Percentiles rank a stretch among this genome's conserved stretches.
phyloP scores from a whole-genome alignment of 2,329 filamentous ascomycete species.

The Parasarocladium wereldwijsianum region DNA sequence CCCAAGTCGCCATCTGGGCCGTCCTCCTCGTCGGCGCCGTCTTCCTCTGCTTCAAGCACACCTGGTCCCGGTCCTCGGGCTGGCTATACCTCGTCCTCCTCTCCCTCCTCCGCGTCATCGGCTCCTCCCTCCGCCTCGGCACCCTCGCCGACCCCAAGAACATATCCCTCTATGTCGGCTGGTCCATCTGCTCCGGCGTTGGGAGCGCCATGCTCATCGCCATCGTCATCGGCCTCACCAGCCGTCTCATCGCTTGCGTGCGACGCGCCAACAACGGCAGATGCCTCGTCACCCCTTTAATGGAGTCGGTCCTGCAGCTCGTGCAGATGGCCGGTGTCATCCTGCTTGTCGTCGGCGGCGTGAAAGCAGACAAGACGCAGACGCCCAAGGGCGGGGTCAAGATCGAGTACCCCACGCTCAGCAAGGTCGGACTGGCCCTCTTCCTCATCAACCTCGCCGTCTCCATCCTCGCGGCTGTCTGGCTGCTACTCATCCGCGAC shows the following conservation, averaged over 20 bases:
- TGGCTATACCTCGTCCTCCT: slow-evolving; percentile 47
- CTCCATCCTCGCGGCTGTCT: slow-evolving; percentile 21
- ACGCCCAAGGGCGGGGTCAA: slow-evolving; percentile 9
- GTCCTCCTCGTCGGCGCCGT: slow-evolving; percentile 15
- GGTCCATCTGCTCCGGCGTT: slow-evolving; percentile 16
- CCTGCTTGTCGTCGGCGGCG: slow-evolving; percentile 18
- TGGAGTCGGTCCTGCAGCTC: slow-evolving; percentile 21
- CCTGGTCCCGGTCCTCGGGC: slow-evolving; percentile 44
- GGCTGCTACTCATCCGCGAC: slow-evolving; percentile 20
- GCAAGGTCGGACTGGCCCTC: slow-evolving; percentile 13
- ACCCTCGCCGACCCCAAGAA: slow-evolving; percentile 35
- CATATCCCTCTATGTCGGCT: slow-evolving; percentile 17
- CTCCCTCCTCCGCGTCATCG: slow-evolving; percentile 40
- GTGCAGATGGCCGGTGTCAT: slow-evolving; percentile 26
- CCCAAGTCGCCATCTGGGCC: slow-evolving; percentile 14
- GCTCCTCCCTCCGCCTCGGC: slow-evolving; percentile 28
- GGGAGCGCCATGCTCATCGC: slow-evolving; percentile 32
- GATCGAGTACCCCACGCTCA: slow-evolving; percentile 14
- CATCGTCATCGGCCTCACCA: slow-evolving; percentile 15
- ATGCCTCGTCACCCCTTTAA: slow-evolving; percentile 13
- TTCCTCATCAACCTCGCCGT: slow-evolving; percentile 24
- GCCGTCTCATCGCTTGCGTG: neutral
- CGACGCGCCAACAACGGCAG: slow-evolving; percentile 6
- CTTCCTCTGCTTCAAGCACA: slow-evolving; percentile 27
- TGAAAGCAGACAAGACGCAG: slow-evolving; percentile 11